Percentiles rank a stretch among this genome's conserved stretches.
phyloP scores from a whole-genome alignment of 2,329 filamentous ascomycete species.

The Fusarium dlaminii region DNA sequence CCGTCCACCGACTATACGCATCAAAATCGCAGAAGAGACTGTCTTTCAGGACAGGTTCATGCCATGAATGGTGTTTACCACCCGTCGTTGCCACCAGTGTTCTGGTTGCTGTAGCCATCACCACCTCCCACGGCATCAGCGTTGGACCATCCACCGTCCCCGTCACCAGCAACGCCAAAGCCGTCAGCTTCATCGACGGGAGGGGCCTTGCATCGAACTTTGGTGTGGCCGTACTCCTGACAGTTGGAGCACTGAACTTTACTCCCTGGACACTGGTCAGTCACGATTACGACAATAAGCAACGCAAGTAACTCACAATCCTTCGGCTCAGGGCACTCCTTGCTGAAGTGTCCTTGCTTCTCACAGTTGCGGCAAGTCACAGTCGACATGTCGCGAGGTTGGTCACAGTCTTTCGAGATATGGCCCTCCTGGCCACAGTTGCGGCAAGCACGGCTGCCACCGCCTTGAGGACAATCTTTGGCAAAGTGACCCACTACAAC shows the following conservation, averaged over 20 bases:
- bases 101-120: slow-evolving; percentile 6
- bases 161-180: slow-evolving; percentile 8
- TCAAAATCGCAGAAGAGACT: not conserved
- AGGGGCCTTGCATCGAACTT: slow-evolving; percentile 50
- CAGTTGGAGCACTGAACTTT: slow-evolving; percentile 53
- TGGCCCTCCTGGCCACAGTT: slow-evolving; percentile 74
- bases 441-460: slow-evolving; percentile 62
- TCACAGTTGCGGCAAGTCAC: slow-evolving; percentile 71
- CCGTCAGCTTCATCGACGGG: slow-evolving; percentile 33
- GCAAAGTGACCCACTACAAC: slow-evolving; percentile 67
- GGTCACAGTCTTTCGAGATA: slow-evolving; percentile 60
- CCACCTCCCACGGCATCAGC: not conserved
- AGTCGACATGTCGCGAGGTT: slow-evolving; percentile 53
- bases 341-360: slow-evolving; percentile 67
- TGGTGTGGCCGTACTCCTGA: slow-evolving; percentile 52
- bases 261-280: slow-evolving; percentile 47
- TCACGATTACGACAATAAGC: not conserved
- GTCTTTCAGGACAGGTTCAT: not conserved
- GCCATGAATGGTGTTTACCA: slow-evolving; percentile 25
- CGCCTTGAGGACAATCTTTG: slow-evolving; percentile 70
- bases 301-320: slow-evolving; percentile 46
- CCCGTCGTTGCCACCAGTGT: slow-evolving; percentile 4
- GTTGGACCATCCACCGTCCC: slow-evolving; percentile 13
- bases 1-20: not conserved
- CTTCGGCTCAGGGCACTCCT: slow-evolving; percentile 68